A percentile compares a stretch with the other conserved stretches of the same genome.
Evolutionary conservation across 2,329 filamentous ascomycete species (phyloP).

Genomic region (Fusarium gaditjirri): DNA sequence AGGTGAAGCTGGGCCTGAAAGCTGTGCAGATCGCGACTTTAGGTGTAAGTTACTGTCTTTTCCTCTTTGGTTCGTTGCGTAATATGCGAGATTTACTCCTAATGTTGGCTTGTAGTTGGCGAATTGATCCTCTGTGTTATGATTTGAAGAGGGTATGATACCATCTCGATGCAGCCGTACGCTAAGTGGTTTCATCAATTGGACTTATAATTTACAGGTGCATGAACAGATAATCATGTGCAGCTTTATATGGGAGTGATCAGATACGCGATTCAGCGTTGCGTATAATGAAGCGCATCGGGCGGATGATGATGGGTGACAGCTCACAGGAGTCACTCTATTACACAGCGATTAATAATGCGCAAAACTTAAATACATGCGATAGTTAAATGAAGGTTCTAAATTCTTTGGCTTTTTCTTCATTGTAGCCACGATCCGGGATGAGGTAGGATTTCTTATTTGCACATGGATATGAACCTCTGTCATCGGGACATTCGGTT

Average conservation of each 20-base stretch:
- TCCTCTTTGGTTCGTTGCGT: accelerated
- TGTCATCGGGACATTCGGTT: neutral
- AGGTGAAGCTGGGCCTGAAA: neutral
- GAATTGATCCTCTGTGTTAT: neutral
- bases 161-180: neutral
- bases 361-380: neutral
- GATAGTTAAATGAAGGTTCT: neutral
- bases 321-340: neutral
- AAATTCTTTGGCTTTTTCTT: neutral
- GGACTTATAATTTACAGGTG: no score
- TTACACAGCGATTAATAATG: neutral
- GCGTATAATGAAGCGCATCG: neutral
- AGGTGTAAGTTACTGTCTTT: neutral
- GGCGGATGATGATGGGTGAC: neutral
- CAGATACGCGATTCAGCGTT: neutral
- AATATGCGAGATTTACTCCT: neutral
- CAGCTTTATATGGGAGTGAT: no score
- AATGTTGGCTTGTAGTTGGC: neutral
- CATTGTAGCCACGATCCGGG: no score
- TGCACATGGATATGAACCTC: neutral
- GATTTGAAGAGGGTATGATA: accelerated
- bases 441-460: neutral
- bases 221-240: no score
- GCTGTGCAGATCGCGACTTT: neutral
- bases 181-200: no score